Conservation (phyloP, 106 monocot species). For the Platanthera guangdongensis region DNA sequence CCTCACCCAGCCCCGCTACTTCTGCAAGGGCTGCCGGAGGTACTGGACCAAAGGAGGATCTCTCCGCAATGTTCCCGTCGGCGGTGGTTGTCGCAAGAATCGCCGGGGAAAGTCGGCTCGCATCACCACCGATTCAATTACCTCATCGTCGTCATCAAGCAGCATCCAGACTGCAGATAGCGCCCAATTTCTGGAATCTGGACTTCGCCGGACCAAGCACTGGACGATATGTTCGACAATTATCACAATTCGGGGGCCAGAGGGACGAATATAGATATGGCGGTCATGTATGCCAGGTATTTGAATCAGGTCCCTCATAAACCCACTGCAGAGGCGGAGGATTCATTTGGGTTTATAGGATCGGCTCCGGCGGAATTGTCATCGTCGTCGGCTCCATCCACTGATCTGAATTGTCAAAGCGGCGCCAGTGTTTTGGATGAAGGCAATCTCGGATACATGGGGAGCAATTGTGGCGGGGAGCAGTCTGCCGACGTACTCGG, state of each 20-base stretch:
- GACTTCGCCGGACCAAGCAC: conserved; percentile 12
- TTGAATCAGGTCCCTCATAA: conserved; percentile 7
- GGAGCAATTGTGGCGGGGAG: background rate
- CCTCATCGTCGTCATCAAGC: background rate
- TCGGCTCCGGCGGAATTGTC: background rate
- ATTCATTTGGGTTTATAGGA: background rate
- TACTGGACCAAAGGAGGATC: conserved; percentile 31
- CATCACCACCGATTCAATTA: background rate
- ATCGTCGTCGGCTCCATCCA: background rate
- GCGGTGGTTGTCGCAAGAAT: conserved; percentile 21
- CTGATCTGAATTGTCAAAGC: background rate
- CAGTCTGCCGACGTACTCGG: background rate
- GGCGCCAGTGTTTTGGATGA: background rate
- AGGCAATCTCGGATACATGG: background rate
- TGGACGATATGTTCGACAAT: conserved; percentile 7
- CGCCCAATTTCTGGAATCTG: background rate
- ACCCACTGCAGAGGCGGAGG: background rate
- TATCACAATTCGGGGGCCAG: background rate
- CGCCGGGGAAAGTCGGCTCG: conserved; percentile 7
- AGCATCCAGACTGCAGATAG: background rate
- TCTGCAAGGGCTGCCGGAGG: conserved; percentile 28
- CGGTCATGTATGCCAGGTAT: conserved; percentile 9
- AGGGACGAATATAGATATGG: conserved; percentile 8
- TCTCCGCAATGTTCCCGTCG: conserved; percentile 16
- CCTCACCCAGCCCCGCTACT: conserved; percentile 37